Base-by-base conservation (phyloP, 164 flowering plant species). In the Berberis thunbergii region DNA sequence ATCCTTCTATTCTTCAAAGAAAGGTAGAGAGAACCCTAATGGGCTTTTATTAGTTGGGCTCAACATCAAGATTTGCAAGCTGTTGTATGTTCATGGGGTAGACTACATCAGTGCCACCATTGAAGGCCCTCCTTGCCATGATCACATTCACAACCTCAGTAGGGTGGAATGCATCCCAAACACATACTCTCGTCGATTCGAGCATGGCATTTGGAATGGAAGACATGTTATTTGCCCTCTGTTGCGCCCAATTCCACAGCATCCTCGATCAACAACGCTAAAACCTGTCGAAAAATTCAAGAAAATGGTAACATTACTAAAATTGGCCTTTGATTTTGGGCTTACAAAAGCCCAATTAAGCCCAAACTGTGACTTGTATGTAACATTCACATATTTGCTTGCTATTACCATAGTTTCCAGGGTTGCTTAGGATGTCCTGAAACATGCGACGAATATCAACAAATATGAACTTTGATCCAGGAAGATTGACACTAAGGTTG, bases 161-260 rank as follows among this genome's bases (percentile, higher is more conserved):
- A 2, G 98, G 98, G 61, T 93, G 98, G 62, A 88, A 93, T 4
- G 98, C 97, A 66, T 93, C 98, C 98, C 98, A 93, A 65, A 93
- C 53, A 93, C 74, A 52, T 90, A 93, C 61, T 79, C 73, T 0
- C 78, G 68, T 57, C 98, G 67, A 57, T 90, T 75, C 1, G 71
- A 45, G 56, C 98, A 93, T 7, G 98, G 98, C 1, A 76, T 82
- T 60, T 90, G 91, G 49, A 88, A 80, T 6, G 98, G 98, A 12
- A 93, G 86, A 63, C 98, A 93, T 7, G 98, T 93, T 2, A 93
- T 80, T 74, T 93, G 89, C 38, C 98, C 98, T 42, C 85, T 70
- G 79, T 93, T 88, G 11, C 90, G 63, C 44, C 98, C 98, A 4
- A 90, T 83, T 1, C 98, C 97, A 62, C 98, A 94, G 61, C 97